Evolutionary conservation across 2,329 filamentous ascomycete species (phyloP).

Genomic region (Teratosphaeria zuluensis): DNA sequence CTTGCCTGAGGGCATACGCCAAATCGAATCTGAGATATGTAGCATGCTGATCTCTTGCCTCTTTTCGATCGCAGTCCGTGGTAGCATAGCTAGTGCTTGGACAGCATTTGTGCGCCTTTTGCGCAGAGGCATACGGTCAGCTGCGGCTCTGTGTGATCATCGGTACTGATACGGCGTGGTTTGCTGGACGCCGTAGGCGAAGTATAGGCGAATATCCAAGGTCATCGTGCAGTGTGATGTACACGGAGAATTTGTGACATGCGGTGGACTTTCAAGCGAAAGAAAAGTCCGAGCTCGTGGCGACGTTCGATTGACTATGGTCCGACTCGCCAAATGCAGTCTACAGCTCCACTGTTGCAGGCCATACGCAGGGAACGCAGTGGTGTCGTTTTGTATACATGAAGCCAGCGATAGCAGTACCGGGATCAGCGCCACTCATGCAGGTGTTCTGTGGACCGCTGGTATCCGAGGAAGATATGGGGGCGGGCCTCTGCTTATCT

Average conservation of each 20-base stretch:
- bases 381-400: neutral
- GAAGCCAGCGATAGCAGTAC: neutral
- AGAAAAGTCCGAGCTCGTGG: no score
- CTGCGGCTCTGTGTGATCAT: neutral
- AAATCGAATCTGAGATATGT: neutral
- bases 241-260: neutral
- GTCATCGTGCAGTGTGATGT: neutral
- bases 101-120: neutral
- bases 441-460: neutral
- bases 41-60: neutral
- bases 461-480: neutral
- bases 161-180: neutral
- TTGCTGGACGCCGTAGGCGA: neutral
- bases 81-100: neutral
- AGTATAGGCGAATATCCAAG: neutral
- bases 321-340: no score
- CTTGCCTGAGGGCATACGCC: neutral
- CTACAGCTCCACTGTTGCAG: no score
- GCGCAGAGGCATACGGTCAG: neutral
- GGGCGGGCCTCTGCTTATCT: neutral
- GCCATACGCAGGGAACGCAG: neutral
- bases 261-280: neutral
- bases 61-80: neutral
- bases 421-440: neutral
- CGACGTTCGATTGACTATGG: no score